Evolutionary conservation across 116 monocot genomes (phyloP), one percentile per base, ranked within the genome.

Genomic region (Zostera marina): DNA sequence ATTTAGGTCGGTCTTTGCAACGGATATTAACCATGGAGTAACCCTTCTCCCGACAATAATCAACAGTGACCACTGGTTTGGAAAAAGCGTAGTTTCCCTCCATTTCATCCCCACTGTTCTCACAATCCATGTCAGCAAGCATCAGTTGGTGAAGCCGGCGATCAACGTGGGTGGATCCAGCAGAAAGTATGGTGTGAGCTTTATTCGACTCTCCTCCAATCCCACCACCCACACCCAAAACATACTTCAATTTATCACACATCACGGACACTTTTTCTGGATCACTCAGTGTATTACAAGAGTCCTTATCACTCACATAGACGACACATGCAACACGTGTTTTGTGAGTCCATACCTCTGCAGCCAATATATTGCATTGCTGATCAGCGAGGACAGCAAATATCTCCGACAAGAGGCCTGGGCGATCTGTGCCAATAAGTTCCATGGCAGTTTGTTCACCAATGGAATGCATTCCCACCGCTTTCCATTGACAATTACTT

Each of bases 281-380:
- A 25, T 93, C 84, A 43, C 72, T 69, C 41, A 92, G 51, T 8
- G 80, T 74, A 55, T 47, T 23, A 22, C 58, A 66, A 14, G 83
- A 81, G 22, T 19, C 54, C 17, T 66, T 70, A 41, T 87, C 93
- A 47, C 87, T 93, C 22, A 93, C 72, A 56, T 87, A 84, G 42
- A 93, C 66, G 41, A 93, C 77, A 53, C 92, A 87, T 11, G 84
- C 92, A 1, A 87, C 74, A 40, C 87, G 76, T 59, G 60, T 81
- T 60, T 82, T 80, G 64, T 93, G 87, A 10, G 92, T 87, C 92
- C 92, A 93, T 20, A 84, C 71, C 52, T 93, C 87, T 32, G 87
- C 87, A 44, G 80, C 92, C 13, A 84, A 61, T 12, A 93, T 79
- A 62, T 93, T 93, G 73, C 79, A 87, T 3, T 59, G 68, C 0